A percentile compares a stretch with the other conserved stretches of the same genome.
Conservation (phyloP, 148 eudicot species). For the Silene conica region DNA sequence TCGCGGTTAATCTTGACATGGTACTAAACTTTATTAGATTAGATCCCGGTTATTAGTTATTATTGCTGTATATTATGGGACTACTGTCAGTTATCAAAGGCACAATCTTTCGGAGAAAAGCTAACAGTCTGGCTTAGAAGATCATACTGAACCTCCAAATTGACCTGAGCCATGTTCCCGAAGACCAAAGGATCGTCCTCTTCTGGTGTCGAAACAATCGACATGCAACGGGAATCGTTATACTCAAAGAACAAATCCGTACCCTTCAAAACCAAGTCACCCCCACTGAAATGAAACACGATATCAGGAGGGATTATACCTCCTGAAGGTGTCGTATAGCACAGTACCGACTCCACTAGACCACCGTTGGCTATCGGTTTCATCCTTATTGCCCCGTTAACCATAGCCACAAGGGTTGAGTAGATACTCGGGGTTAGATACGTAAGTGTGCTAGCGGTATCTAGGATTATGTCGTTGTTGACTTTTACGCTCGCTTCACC, state of each 20-base stretch:
- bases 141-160: constrained; percentile 31
- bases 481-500: constrained; percentile 19
- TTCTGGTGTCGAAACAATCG: constrained; percentile 13
- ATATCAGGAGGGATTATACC: constrained; percentile 22
- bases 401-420: constrained; percentile 19
- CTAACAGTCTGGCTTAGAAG: constrained; percentile 17
- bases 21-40: not conserved
- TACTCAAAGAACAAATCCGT: constrained; percentile 13
- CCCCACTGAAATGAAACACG: constrained; percentile 31
- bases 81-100: constrained; percentile 1
- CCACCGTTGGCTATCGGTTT: constrained; percentile 18
- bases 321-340: constrained; percentile 23
- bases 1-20: not conserved
- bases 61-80: not conserved
- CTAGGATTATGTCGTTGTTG: constrained; percentile 28
- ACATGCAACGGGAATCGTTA: constrained; percentile 21
- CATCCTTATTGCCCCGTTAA: constrained; percentile 19
- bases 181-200: constrained; percentile 24
- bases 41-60: not conserved
- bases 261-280: constrained; percentile 21
- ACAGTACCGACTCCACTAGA: constrained; percentile 9
- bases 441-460: constrained; percentile 37
- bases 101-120: constrained; percentile 31
- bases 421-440: constrained; percentile 25
- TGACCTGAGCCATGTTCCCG: constrained; percentile 36